phyloP scores from a whole-genome alignment of 2,329 filamentous ascomycete species.

The Colletotrichum viniferum region DNA sequence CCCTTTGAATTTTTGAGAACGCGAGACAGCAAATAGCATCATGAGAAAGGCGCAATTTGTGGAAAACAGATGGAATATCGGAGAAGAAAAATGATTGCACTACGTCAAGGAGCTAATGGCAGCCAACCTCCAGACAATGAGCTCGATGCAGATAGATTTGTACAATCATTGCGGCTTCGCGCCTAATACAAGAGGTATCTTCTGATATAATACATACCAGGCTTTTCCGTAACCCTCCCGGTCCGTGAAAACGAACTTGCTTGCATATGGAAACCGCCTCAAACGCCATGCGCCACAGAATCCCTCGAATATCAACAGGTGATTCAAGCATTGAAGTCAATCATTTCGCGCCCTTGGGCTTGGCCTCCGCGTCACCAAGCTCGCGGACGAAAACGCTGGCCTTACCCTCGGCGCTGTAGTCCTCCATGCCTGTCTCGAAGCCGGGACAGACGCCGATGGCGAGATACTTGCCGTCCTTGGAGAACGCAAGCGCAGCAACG shows the following conservation, averaged over 20 bases:
- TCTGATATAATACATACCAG: conserved; percentile 19
- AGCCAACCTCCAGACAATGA: not conserved
- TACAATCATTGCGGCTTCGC: not conserved
- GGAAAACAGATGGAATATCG: not conserved
- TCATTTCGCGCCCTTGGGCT: conserved; percentile 78
- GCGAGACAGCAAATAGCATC: not conserved
- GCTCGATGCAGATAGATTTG: not conserved
- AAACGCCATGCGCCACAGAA: conserved; percentile 23
- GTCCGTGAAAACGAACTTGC: conserved; percentile 32
- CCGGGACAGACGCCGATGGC: conserved; percentile 84
- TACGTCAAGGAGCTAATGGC: not conserved
- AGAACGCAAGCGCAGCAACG: conserved; percentile 80
- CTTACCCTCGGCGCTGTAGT: conserved; percentile 73
- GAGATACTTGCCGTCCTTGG: conserved; percentile 75
- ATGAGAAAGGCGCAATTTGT: not conserved
- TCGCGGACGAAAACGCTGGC: conserved; percentile 83
- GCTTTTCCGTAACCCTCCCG: conserved; percentile 20
- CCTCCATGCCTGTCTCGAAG: conserved; percentile 86
- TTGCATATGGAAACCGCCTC: conserved; percentile 26
- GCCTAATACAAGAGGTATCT: conserved; percentile 14
- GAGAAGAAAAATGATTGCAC: not conserved
- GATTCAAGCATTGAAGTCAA: not conserved
- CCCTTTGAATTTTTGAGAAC: not conserved
- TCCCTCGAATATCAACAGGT: conserved; percentile 22
- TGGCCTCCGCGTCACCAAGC: conserved; percentile 85